Evolutionary conservation across 2,329 filamentous ascomycete genomes (phyloP), one percentile per base, ranked within the genome.

Genomic region (Neopestalotiopsis clavispora): DNA sequence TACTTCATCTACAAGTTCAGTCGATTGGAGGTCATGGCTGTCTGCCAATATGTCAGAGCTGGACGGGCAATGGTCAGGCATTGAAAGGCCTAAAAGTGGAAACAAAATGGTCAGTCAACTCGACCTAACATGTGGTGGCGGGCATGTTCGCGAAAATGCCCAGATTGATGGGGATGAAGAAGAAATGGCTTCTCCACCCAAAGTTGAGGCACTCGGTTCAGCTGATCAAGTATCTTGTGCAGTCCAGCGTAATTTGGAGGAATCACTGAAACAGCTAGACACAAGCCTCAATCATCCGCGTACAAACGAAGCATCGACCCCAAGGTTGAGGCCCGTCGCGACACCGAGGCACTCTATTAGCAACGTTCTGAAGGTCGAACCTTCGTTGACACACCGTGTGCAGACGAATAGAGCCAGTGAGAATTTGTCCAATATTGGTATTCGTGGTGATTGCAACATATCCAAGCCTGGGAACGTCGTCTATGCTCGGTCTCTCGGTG

Each of bases 21-120:
- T 74, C 2, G 86, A 88, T 68, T 89, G 86, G 87, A 88, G 87
- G 75, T 83, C 79, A 0, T 86, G 83, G 84, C 81, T 89, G 52
- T 86, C 86, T 9, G 81, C 84, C 2, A 84, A 88, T 57, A 81
- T 86, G 9, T 84, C 84, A 0, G 85, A 84, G 67, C 74, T 86
- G 1, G 84, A 87, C 60, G 74, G 74, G 23, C 74, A 76, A 4
- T 20, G 49, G n/a, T 68, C 68, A n/a, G 17, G 62, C 32, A 45
- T 72, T 2, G 68, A 59, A 23, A 38, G 61, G 10, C 49, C 52
- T n/a, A 60, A 70, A 7, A 63, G 57, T 3, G 52, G 42, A 7
- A 67, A 70, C 17, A 67, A 75, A 28, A 66, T 72, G n/a, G 69
- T 70, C 40, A 63, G 69, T 1, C 60, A 76, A 13, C 68, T 72